Percentiles rank a stretch among this genome's conserved stretches.
Conservation (phyloP, 2,329 filamentous ascomycete species). For the Fusarium compactum region DNA sequence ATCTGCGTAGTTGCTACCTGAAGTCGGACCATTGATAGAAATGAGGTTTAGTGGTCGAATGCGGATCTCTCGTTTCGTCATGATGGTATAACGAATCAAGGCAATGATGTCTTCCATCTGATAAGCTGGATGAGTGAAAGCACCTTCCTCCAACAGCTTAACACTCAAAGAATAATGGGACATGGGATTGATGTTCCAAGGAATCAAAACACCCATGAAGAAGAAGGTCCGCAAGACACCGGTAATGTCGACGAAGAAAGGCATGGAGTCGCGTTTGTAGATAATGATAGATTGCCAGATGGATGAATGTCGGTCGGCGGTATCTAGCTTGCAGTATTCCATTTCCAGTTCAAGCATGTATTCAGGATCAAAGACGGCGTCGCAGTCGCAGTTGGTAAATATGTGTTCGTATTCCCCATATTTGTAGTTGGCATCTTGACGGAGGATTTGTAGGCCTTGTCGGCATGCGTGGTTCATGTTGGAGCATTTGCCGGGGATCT, state of each 20-base stretch:
- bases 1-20: constrained; percentile 27
- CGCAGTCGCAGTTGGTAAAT: constrained; percentile 44
- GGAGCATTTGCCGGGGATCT: constrained; percentile 32
- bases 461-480: constrained; percentile 39
- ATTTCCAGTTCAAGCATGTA: constrained; percentile 39
- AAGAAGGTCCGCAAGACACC: constrained; percentile 43
- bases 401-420: constrained; percentile 41
- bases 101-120: constrained; percentile 39
- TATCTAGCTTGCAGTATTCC: constrained; percentile 28
- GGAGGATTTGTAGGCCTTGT: constrained; percentile 28
- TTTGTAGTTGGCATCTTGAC: constrained; percentile 32
- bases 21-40: constrained; percentile 37
- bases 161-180: constrained; percentile 35
- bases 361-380: constrained; percentile 41
- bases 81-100: constrained; percentile 34
- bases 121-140: constrained; percentile 34
- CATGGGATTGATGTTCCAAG: constrained; percentile 41
- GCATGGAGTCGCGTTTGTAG: constrained; percentile 43
- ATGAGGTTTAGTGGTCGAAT: constrained; percentile 33
- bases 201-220: constrained; percentile 44
- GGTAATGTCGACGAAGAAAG: constrained; percentile 44
- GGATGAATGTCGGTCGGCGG: constrained; percentile 37
- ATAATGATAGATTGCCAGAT: constrained; percentile 46
- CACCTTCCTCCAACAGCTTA: constrained; percentile 30
- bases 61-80: constrained; percentile 27